Base-by-base conservation (phyloP, 2,329 filamentous ascomycete genomes). In the Madurella mycetomatis region DNA sequence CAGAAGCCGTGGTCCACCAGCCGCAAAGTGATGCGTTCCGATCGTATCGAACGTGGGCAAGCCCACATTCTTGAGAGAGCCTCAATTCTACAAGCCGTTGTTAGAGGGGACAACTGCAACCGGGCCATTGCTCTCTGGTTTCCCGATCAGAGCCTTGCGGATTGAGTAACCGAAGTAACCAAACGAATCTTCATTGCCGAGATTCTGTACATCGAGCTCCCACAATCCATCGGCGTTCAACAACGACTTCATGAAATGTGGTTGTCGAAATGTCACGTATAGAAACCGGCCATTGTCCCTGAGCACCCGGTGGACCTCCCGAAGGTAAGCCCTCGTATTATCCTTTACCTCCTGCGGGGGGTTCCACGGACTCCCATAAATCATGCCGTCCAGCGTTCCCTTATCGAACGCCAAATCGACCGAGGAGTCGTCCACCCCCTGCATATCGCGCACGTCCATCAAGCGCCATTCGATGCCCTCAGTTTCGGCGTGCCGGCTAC, bases 331-430 rank as follows among this genome's bases (percentile, higher is more conserved):
- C 5, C 70, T 64, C 7, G 73, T 78, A 60, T 80, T 80, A 0
- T 75, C 66, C 37, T 68, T 60, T 0, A 80, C 77, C 34, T 78
- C 73, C 7, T 72, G 69, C 0, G 77, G 78, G 1, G 79, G 79
- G 55, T 68, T 74, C 78, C 78, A 82, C 0, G 73, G 74, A 57
- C 73, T 79, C 2, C 79, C 78, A 60, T 78, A 70, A 32, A 82
- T 77, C 74, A 82, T 80, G 44, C 75, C 77, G 65, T 82, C 78
- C 2, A 82, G 66, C 1, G 78, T 82, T 2, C 73, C 73, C 63
- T 83, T 83, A 59, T 82, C 78, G 58, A 85, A 81, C 11, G 80
- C 80, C 5, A 84, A 71, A 60, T 81, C 77, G 40, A 85, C 63
- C 1, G 72, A 75, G 1, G 55, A 61, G 32, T 71, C 65, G 0